These are phyloP conservation scores for Candida sanyiensis DNA, from an alignment of 805 yeast genomes.

Conservation along the genomic window DNA sequence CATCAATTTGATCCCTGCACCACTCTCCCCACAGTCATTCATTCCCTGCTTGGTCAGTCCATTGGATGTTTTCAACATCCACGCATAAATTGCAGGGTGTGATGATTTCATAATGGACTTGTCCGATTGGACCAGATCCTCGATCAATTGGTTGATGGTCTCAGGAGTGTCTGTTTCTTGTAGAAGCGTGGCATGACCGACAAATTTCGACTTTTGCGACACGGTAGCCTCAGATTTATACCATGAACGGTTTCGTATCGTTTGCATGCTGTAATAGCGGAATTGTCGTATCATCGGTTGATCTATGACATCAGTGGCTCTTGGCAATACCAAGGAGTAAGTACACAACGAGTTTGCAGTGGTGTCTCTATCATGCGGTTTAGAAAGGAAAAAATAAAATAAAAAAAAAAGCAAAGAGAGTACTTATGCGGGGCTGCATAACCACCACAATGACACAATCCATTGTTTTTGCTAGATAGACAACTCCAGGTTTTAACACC, in stretches of 20 bases:
- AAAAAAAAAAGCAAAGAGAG: no score
- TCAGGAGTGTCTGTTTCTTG: background rate
- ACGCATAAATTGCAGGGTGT: slow-evolving; percentile 72
- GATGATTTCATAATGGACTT: slow-evolving; percentile 51
- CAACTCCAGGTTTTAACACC: no score
- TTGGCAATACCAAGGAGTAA: no score
- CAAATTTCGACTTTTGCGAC: slow-evolving; percentile 60
- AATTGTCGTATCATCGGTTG: background rate
- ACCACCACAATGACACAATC: no score
- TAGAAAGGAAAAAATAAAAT: no score
- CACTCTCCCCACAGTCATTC: slow-evolving; percentile 68
- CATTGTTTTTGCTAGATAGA: no score
- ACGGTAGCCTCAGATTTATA: slow-evolving; percentile 33
- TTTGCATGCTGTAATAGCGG: background rate
- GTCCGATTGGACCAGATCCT: slow-evolving; percentile 37
- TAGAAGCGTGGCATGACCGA: slow-evolving; percentile 50
- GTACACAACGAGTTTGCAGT: no score
- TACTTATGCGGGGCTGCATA: no score
- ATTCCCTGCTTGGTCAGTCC: slow-evolving; percentile 45
- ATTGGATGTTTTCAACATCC: slow-evolving; percentile 44
- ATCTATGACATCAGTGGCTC: background rate
- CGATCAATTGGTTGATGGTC: slow-evolving; percentile 26
- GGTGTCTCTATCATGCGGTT: no score
- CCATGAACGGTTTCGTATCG: slow-evolving; percentile 28
- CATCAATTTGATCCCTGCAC: slow-evolving; percentile 60